Evolutionary conservation across 345 rosid genomes (phyloP), one percentile per base, ranked within the genome.

Genomic region (Aquilaria yunnanensis): DNA sequence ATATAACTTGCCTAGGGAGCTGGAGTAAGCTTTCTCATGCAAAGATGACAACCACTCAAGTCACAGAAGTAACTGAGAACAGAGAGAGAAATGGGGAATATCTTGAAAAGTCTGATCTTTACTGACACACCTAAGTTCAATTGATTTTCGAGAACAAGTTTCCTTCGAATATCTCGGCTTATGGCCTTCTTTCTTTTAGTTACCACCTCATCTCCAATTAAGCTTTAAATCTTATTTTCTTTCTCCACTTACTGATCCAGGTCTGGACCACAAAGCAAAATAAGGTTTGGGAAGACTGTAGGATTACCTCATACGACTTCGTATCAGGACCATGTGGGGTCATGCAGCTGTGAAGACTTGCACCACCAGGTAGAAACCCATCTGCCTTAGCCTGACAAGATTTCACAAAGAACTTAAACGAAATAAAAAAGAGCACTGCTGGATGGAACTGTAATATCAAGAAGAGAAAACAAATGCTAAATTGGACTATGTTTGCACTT

Each of bases 301-400:
- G 57, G 9, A 2, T 57, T 76, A 93, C 98, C 90, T 93, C 98
- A 34, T 67, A 90, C 34, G 95, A 86, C 68, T 86, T 90, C 1
- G 95, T 90, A 72, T 90, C 99, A 54, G 99, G 97, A 80, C 99
- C 99, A 52, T 90, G 97, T 32, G 99, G 99, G 70, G 96, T 93
- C 97, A 90, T 93, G 81, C 96, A 93, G 67, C 89, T 90, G 65
- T 93, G 97, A 70, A 93, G 97, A 68, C 97, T 93, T 46, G 96
- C 90, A 45, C 96, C 95, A 4, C 97, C 97, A 0, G 98, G 97
- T 62, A 90, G 80, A 73, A 94, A 90, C 12, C 97, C 98, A 37
- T 90, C 99, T 56, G 90, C 95, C 80, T 94, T 94, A 67, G 99
- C 97, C 98, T 93, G 75, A 37, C 65, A 73, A 53, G 47, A 64